These are phyloP conservation scores for Pythium aristosporum DNA, from an alignment of 352 stramenopile genomes.

Conservation along the genomic window DNA sequence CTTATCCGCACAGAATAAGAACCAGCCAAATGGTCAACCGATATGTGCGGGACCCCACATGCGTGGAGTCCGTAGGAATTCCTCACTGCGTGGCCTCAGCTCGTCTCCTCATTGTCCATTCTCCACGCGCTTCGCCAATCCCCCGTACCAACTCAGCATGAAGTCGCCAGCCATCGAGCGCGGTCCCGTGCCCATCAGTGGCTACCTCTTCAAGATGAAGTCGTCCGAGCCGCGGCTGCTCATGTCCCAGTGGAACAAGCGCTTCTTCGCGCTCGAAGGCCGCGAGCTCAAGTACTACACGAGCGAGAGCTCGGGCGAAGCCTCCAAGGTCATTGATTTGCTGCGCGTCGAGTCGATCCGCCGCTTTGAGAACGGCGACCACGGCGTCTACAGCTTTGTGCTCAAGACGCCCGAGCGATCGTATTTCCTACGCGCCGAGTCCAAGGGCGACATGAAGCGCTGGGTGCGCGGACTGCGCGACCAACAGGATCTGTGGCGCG, in stretches of 20 bases:
- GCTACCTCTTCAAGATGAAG: conserved; percentile 87
- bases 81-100: no score
- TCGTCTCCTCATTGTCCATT: background rate
- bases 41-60: background rate
- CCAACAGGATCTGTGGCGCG: conserved; percentile 82
- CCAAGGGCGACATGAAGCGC: conserved; percentile 87
- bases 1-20: conserved; percentile 2
- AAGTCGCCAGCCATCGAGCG: conserved; percentile 47
- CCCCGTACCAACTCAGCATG: conserved; percentile 28
- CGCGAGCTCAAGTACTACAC: conserved; percentile 80
- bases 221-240: conserved; percentile 51
- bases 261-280: conserved; percentile 78
- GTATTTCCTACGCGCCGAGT: conserved; percentile 80
- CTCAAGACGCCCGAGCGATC: conserved; percentile 72
- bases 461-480: conserved; percentile 82
- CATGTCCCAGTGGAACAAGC: conserved; percentile 79
- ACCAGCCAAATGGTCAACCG: background rate
- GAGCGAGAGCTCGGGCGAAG: conserved; percentile 50
- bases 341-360: conserved; percentile 76
- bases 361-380: conserved; percentile 80
- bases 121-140: background rate
- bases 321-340: conserved; percentile 74
- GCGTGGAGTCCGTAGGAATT: no score
- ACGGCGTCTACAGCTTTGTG: conserved; percentile 79
- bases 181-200: conserved; percentile 71